Base-by-base conservation (phyloP, 1,139 yeast species). In the Magnusiomyces fungicola region DNA sequence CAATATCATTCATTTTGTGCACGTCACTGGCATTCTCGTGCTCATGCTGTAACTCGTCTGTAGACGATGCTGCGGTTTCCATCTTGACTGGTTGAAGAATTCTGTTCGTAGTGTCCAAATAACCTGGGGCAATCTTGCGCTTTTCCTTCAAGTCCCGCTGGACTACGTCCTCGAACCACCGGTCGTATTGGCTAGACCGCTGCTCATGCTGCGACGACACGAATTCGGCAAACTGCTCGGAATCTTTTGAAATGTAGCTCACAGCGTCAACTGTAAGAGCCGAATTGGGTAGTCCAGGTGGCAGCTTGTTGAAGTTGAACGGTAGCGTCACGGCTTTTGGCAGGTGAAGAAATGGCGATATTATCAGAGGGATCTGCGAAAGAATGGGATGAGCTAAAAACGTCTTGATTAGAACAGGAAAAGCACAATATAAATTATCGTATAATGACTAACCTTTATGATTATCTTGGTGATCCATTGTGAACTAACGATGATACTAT, bases 271-370 rank as follows among this genome's bases (percentile, higher is more conserved):
- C 55, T 1, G 57, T 46, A 10, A 50, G 60, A 6, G 65, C 59
- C 1, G 70, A 60, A 7, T 57, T 61, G 12, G 69, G 70, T 16
- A 66, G 52, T 14, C 58, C 50, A 10, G 60, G 51, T 3, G 73
- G 71, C 9, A 70, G 59, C 27, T 66, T 61, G 50, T 68, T 70
- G 62, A 76, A 81, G 56, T 75, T 75, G 48, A 73, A 65, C 38
- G 80, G 77, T 37, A 81, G 67, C 2, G 79, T 73, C 30, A 80
- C 71, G 1, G 84, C 77, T 56, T 74, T 77, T 3, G 86, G 84
- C 0, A 82, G 79, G 51, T 72, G 75, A 56, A 68, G 73, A 23
- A 70, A 66, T 0, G 83, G 84, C 49, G 80, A 78, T 44, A 76
- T 71, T 14, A 79, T 73, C 43, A 81, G 68, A 0, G 87, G 85